phyloP scores from a whole-genome alignment of 2,329 filamentous ascomycete species.

The Polychaeton citri region DNA sequence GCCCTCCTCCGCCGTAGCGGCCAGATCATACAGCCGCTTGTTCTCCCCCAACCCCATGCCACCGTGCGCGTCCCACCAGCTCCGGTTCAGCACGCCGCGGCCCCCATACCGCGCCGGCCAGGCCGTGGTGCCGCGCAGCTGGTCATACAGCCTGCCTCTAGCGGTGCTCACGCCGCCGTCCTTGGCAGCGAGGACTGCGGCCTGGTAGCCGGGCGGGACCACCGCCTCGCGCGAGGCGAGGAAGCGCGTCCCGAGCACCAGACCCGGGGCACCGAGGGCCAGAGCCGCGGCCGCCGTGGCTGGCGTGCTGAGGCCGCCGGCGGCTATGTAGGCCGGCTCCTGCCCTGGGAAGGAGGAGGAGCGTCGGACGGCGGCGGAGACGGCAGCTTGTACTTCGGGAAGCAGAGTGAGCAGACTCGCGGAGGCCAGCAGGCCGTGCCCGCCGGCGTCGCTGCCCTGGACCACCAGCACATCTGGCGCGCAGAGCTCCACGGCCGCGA shows the following conservation, averaged over 20 bases:
- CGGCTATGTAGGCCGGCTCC: constrained; percentile 35
- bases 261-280: constrained; percentile 38
- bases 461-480: constrained; percentile 45
- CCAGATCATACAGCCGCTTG: constrained; percentile 32
- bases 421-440: constrained; percentile 45
- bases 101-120: constrained; percentile 48
- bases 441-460: constrained; percentile 52
- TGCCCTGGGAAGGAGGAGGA: neutral
- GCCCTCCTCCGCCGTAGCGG: constrained; percentile 34
- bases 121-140: constrained; percentile 40
- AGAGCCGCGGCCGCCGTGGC: constrained; percentile 43
- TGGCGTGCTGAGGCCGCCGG: constrained; percentile 47
- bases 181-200: constrained; percentile 30
- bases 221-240: constrained; percentile 39
- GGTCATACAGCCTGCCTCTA: constrained; percentile 39
- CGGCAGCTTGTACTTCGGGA: constrained; percentile 41
- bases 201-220: constrained; percentile 33
- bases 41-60: constrained; percentile 32
- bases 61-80: constrained; percentile 27
- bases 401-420: constrained; percentile 44
- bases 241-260: constrained; percentile 51
- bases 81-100: constrained; percentile 45
- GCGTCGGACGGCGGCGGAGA: constrained; percentile 20
- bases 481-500: constrained; percentile 34
- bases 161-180: constrained; percentile 41